Base-by-base conservation (phyloP, 2,329 filamentous ascomycete genomes). In the Exophiala bonariae region DNA sequence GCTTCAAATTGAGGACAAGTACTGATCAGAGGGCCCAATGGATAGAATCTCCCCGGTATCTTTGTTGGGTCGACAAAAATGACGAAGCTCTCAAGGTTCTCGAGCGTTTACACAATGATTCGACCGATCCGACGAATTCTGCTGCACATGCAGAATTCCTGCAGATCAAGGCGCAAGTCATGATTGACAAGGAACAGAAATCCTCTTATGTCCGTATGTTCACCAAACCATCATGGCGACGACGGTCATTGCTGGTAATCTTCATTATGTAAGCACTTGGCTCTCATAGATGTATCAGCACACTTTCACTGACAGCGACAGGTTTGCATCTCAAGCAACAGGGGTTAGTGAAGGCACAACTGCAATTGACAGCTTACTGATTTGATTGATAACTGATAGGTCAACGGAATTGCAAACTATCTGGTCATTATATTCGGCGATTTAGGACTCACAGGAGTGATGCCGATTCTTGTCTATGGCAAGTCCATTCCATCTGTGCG, bases 391-490 rank as follows among this genome's bases (percentile, higher is more conserved):
- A 20, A 19, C 13, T 31, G n/a, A n/a, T 44, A 50, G 47, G 47
- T 50, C 34, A 51, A 57, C 34, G 57, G 55, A 44, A 57, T 54
- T 36, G 45, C 70, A 39, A 69, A 70, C 43, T 74, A 74, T 47
- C 66, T 67, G 4, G 67, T 66, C 40, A 55, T 68, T 28, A 62
- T 70, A 38, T 66, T 66, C 56, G 52, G 61, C 30, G 50, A 48
- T 17, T 62, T 75, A 9, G 72, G 63, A 26, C 57, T 66, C 38
- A 54, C 48, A 28, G 62, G 60, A 23, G 65, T 63, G 47, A 65
- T 68, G 63, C 71, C 72, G 3, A 57, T 75, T 19, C 63, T 75
- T 4, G 55, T 75, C 14, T 68, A 64, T 49, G 71, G 50, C 49
- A 28, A 37, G 50, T 47, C n/a, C 32, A 31, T 31, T 31, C 9